Percentiles rank a stretch among this genome's conserved stretches.
These are phyloP conservation scores for Linnemannia exigua DNA, from an alignment of 192 early-diverging fungal genomes.

Conservation along the genomic window DNA sequence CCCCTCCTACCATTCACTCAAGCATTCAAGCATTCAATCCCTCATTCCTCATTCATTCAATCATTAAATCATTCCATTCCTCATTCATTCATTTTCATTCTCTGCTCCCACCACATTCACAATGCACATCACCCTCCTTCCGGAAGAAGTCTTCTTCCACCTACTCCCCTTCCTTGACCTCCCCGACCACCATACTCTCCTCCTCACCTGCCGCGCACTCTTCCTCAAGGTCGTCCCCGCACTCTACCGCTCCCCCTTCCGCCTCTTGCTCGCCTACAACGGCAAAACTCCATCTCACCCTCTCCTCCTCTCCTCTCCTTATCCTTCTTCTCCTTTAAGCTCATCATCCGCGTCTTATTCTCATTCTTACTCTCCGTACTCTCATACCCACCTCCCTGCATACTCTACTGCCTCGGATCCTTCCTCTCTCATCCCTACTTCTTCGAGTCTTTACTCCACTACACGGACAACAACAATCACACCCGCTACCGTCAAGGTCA, in stretches of 20 bases:
- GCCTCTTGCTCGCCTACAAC: conserved; percentile 32
- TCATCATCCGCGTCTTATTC: conserved; percentile 4
- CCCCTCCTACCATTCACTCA: background rate
- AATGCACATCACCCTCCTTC: conserved; percentile 24
- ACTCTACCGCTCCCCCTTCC: conserved; percentile 47
- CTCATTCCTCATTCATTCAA: background rate
- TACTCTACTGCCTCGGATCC: background rate
- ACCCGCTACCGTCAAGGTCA: conserved; percentile 2
- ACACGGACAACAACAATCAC: conserved; percentile 1
- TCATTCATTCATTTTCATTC: background rate
- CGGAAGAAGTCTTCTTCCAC: conserved; percentile 11
- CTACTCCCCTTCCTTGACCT: conserved; percentile 26
- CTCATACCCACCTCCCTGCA: background rate
- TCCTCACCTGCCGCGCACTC: conserved; percentile 38
- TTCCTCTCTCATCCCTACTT: conserved; percentile 5
- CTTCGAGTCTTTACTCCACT: conserved; percentile 9
- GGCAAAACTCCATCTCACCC: conserved; percentile 13
- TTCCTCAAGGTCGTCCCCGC: conserved; percentile 30
- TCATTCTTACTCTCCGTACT: background rate
- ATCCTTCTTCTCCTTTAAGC: background rate
- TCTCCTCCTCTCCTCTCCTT: background rate
- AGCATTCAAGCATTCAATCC: background rate
- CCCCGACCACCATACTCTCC: conserved; percentile 46
- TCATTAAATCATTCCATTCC: background rate
- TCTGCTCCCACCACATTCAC: background rate